Evolutionary conservation across 1,284 basidiomycete species (phyloP), one percentile per base, ranked within the genome.

Genomic region (Ustilago nuda): DNA sequence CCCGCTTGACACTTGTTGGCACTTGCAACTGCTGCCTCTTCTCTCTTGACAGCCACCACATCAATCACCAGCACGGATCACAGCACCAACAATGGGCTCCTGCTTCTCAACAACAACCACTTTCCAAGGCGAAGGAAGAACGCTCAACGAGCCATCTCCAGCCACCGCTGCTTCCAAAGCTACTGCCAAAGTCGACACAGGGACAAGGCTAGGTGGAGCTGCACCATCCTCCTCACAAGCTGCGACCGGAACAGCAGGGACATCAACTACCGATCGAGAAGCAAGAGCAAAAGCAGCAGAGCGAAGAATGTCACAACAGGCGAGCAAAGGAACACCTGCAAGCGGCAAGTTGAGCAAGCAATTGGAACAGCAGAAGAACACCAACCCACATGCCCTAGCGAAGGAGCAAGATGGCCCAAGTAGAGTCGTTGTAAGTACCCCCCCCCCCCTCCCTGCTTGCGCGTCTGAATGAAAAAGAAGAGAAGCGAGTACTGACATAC

Each of bases 281-380:
- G 70, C 70, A 32, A 46, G 74, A 56, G 74, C 66, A 12, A 41
- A 41, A 59, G 74, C 74, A 3, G 74, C 74, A 0, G 74, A 75
- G 35, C 27, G 36, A 17, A 30, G 72, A 2, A 75, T 75, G 59
- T 53, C 56, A 6, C 54, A 66, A 32, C 61, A 66, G 35, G 64
- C 64, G 8, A 8, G 30, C n/a, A 75, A 75, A 36, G 72, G 72
- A 12, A 46, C 68, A 2, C 63, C 61, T 3, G 39, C 32, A 3
- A 60, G 59, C 0, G 74, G 74, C 4, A 76, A 73, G 33, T 46
- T 76, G 11, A 76, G 74, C 32, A 65, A 72, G 36, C 53, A 68
- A 17, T 37, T 76, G 1, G 46, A 70, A 30, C 35, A 64, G 2
- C 66, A 73, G 45, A 61, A 74, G 48, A 39, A 56, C 2, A 45